These are phyloP conservation scores for Claviceps capensis DNA, from an alignment of 2,329 filamentous ascomycete species.

Conservation along the genomic window DNA sequence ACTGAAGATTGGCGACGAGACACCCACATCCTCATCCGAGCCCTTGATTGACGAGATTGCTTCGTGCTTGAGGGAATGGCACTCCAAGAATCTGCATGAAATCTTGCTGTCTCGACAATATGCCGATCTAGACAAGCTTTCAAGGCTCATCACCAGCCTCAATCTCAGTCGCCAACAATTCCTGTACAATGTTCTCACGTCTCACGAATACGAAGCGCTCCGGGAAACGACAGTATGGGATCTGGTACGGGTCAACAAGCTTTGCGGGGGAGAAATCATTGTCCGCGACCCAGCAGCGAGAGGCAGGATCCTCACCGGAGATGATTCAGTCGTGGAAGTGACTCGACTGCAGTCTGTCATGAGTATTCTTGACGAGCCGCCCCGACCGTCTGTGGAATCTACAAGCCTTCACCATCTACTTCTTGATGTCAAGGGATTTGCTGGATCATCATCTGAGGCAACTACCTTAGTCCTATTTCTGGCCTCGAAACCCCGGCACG, in stretches of 20 bases:
- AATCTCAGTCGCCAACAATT: conserved; percentile 80
- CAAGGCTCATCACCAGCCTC: conserved; percentile 65
- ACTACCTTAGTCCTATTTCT: conserved; percentile 68
- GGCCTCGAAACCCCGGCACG: conserved; percentile 54
- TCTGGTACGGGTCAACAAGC: conserved; percentile 83
- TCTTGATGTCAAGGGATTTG: conserved; percentile 72
- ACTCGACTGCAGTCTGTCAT: conserved; percentile 89
- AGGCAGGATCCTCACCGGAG: conserved; percentile 75
- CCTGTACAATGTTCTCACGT: conserved; percentile 84
- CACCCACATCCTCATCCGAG: conserved; percentile 75
- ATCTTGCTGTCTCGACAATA: conserved; percentile 76
- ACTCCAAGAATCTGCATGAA: conserved; percentile 91
- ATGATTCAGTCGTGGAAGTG: conserved; percentile 86
- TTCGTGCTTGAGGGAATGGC: conserved; percentile 93
- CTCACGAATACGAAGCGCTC: conserved; percentile 64
- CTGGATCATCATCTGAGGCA: conserved; percentile 60
- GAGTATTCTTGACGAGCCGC: conserved; percentile 81
- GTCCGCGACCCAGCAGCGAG: conserved; percentile 76
- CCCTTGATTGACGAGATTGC: conserved; percentile 95
- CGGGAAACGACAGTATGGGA: conserved; percentile 93
- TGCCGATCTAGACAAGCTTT: conserved; percentile 64
- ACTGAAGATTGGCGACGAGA: conserved; percentile 96
- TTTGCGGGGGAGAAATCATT: conserved; percentile 86
- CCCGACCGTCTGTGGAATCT: conserved; percentile 51
- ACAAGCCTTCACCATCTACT: conserved; percentile 67